These are phyloP conservation scores for Leptodermis oblonga DNA, from an alignment of 257 asterid species.

Conservation along the genomic window DNA sequence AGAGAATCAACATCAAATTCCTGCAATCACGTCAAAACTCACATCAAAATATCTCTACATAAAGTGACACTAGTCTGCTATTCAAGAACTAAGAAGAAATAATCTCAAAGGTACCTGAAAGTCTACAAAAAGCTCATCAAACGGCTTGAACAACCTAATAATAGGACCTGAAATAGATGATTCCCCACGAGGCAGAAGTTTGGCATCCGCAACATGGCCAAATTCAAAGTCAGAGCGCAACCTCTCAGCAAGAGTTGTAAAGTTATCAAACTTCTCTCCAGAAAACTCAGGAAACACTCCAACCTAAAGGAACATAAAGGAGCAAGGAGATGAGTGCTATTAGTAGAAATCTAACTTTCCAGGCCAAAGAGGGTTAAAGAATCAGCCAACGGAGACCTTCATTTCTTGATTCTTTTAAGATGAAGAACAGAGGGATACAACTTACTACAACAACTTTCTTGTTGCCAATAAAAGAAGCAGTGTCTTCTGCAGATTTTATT, in stretches of 20 bases:
- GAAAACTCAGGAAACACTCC: conserved; percentile 86
- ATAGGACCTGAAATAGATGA: conserved; percentile 67
- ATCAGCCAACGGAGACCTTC: neutral
- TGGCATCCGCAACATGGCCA: conserved; percentile 65
- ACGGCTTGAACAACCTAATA: conserved; percentile 86
- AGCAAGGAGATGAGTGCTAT: neutral
- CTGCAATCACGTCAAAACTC: conserved; percentile 39
- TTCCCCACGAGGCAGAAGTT: conserved; percentile 83
- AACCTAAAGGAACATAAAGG: conserved; percentile 43
- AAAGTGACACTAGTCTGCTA: neutral
- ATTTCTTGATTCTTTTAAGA: neutral
- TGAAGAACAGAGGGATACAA: neutral
- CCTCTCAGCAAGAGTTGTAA: conserved; percentile 74
- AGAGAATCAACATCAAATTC: conserved; percentile 78
- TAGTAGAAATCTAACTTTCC: conserved; percentile 7
- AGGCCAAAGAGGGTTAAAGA: neutral
- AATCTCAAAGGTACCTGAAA: conserved; percentile 42
- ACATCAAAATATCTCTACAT: neutral
- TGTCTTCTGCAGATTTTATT: conserved; percentile 63
- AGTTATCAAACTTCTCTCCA: conserved; percentile 84
- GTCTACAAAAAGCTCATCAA: conserved; percentile 85
- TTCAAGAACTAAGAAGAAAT: neutral
- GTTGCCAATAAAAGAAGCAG: conserved; percentile 39
- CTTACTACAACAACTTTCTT: conserved; percentile 74
- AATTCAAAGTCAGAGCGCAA: conserved; percentile 81